Evolutionary conservation across 352 stramenopile species (phyloP).

Genomic region (Phytophthora ramorum): DNA sequence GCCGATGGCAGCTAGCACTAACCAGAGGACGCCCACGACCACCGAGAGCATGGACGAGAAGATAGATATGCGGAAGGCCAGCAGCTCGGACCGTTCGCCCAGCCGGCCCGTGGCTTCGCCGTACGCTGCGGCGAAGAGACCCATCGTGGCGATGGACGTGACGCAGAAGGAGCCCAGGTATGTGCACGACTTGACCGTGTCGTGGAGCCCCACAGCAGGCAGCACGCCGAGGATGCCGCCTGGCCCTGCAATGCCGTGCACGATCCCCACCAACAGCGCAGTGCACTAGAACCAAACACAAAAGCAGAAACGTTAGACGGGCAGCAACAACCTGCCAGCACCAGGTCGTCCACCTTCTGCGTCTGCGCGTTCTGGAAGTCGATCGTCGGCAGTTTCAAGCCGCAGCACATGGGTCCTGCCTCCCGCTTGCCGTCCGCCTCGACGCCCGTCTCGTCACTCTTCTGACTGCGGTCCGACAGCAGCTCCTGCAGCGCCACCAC

Average conservation of each 20-base stretch:
- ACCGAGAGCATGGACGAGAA: constrained; percentile 88
- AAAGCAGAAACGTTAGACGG: constrained; percentile 12
- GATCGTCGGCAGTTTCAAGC: constrained; percentile 52
- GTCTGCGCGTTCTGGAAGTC: constrained; percentile 79
- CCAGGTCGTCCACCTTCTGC: constrained; percentile 62
- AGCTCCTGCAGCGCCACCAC: constrained; percentile 59
- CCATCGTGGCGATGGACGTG: constrained; percentile 92
- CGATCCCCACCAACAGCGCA: constrained; percentile 86
- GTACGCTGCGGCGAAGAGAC: constrained; percentile 87
- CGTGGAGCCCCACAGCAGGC: constrained; percentile 88
- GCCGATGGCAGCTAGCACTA: constrained; percentile 74
- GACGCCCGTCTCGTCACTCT: constrained; percentile 26
- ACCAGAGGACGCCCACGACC: constrained; percentile 83
- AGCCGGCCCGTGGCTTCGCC: constrained; percentile 76
- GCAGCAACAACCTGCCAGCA: neutral
- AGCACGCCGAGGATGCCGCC: constrained; percentile 90
- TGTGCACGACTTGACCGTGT: constrained; percentile 77
- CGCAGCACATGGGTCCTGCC: constrained; percentile 44
- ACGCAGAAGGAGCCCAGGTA: constrained; percentile 93
- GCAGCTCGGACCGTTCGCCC: constrained; percentile 71
- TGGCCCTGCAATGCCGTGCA: constrained; percentile 90
- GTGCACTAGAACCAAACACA: constrained; percentile 53
- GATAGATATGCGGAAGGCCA: constrained; percentile 83
- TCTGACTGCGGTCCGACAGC: constrained; percentile 36
- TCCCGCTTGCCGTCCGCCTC: constrained; percentile 29